Conservation (phyloP, 1,284 basidiomycete genomes). For the Sanghuangporus baumii region DNA sequence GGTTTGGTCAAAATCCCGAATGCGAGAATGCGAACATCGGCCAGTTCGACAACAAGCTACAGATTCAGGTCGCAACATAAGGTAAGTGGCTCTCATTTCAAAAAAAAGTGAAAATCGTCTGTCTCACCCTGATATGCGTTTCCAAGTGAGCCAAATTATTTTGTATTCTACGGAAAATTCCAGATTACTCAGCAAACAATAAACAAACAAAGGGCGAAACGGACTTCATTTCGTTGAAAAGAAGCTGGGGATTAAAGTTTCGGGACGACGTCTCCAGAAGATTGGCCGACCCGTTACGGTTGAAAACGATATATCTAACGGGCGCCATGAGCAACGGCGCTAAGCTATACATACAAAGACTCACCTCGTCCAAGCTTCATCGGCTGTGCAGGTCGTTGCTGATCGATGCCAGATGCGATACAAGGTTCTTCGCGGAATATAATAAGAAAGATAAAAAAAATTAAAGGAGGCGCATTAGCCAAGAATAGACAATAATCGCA, state of each 20-base stretch:
- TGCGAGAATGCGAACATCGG: conserved; percentile 68
- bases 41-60: conserved; percentile 61
- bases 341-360: conserved; percentile 19
- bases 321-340: neutral
- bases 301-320: conserved; percentile 62
- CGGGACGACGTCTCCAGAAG: conserved; percentile 61
- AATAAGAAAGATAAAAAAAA: neutral
- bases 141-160: conserved; percentile 21
- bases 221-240: conserved; percentile 73
- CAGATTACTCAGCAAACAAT: conserved; percentile 1
- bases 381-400: conserved; percentile 60
- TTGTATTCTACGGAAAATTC: conserved; percentile 14
- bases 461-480: neutral
- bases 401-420: conserved; percentile 61
- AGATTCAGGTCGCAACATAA: neutral
- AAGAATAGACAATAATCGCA: conserved; percentile 1
- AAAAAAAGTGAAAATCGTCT: conserved; percentile 4
- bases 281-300: conserved; percentile 68
- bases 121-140: conserved; percentile 20
- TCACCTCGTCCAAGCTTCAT: conserved; percentile 78
- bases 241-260: conserved; percentile 54
- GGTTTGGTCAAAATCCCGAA: conserved; percentile 60
- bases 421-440: conserved; percentile 39
- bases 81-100: neutral
- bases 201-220: conserved; percentile 31